phyloP scores from a whole-genome alignment of 257 asterid genomes.

The Agastache rugosa region DNA sequence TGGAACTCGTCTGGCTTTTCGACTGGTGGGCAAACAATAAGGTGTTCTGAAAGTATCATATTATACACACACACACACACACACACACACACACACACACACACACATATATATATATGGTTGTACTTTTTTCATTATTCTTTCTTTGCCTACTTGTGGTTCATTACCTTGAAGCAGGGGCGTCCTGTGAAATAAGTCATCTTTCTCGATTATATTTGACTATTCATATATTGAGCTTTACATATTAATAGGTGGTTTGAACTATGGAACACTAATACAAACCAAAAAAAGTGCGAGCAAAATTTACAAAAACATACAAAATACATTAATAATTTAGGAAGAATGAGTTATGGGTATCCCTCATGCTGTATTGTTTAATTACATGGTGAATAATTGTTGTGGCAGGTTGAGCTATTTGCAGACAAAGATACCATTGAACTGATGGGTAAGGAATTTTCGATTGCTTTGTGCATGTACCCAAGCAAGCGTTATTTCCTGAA shows the following conservation, averaged over 20 bases:
- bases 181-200: not conserved
- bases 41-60: constrained; percentile 48
- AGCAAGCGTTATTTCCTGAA: constrained; percentile 13
- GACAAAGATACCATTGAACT: constrained; percentile 64
- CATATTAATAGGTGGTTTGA: not conserved
- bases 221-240: not conserved
- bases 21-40: constrained; percentile 96
- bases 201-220: not conserved
- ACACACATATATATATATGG: not conserved
- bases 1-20: constrained; percentile 84
- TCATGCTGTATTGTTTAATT: constrained; percentile 28
- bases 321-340: not conserved
- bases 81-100: not conserved
- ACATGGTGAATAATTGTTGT: constrained; percentile 34
- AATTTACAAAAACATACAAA: not conserved
- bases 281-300: not conserved
- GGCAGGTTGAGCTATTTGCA: constrained; percentile 70
- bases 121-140: not conserved
- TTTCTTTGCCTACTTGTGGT: not conserved
- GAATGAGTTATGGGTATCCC: constrained; percentile 12
- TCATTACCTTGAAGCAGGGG: not conserved
- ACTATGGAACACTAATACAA: constrained; percentile 8
- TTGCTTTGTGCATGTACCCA: not conserved
- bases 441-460: constrained; percentile 57
- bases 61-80: not conserved